Percentiles rank a stretch among this genome's conserved stretches.
Conservation (phyloP, 108 stramenopile species). For the Pseudonitzschia delicatissima region DNA sequence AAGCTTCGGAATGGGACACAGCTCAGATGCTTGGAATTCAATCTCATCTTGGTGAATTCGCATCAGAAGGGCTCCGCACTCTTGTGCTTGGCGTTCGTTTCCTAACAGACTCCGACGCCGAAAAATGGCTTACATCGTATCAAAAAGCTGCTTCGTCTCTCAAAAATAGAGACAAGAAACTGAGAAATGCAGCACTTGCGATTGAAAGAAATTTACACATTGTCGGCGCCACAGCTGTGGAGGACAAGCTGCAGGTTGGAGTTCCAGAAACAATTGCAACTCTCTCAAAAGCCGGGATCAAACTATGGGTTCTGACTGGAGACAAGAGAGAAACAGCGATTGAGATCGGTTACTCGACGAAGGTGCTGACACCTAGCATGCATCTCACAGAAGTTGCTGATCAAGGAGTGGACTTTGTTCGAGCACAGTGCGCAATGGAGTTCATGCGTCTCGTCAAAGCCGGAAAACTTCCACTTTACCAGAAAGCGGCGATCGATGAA, state of each 20-base stretch:
- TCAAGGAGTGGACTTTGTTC: constrained; percentile 50
- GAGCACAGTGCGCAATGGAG: constrained; percentile 77
- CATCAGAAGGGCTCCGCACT: constrained; percentile 91
- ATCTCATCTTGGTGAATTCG: constrained; percentile 87
- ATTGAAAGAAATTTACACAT: constrained; percentile 87
- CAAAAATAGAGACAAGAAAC: constrained; percentile 63
- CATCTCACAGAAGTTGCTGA: constrained; percentile 84
- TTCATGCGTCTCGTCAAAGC: constrained; percentile 80
- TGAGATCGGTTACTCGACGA: constrained; percentile 94
- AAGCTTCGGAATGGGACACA: constrained; percentile 47
- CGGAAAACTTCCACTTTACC: constrained; percentile 72
- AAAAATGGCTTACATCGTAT: constrained; percentile 69
- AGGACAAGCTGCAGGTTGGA: constrained; percentile 96
- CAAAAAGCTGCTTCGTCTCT: constrained; percentile 77
- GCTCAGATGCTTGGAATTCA: constrained; percentile 63
- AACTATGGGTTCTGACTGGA: constrained; percentile 97
- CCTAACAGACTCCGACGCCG: constrained; percentile 70
- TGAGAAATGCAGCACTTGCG: constrained; percentile 66
- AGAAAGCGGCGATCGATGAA: constrained; percentile 47
- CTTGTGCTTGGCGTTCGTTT: constrained; percentile 87
- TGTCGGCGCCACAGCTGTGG: constrained; percentile 95
- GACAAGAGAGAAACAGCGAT: constrained; percentile 98
- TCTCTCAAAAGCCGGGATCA: constrained; percentile 90
- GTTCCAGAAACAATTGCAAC: constrained; percentile 92
- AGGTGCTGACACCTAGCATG: constrained; percentile 92